phyloP scores from a whole-genome alignment of 257 asterid species.

The Catharanthus roseus region DNA sequence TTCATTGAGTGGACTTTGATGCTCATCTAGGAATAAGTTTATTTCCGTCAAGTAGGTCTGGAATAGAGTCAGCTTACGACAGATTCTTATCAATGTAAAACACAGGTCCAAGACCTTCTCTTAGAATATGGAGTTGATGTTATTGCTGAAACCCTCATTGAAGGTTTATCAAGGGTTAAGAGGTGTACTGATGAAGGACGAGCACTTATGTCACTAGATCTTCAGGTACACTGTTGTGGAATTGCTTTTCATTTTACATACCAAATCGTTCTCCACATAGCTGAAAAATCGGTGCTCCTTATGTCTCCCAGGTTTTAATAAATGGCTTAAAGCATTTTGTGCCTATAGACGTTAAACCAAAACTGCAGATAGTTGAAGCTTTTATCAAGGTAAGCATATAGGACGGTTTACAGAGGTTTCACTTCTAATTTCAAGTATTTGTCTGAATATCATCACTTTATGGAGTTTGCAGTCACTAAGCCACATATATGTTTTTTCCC shows the following conservation, averaged over 20 bases:
- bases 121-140: slow-evolving; percentile 85
- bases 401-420: not conserved
- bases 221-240: slow-evolving; percentile 55
- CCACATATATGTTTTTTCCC: no score
- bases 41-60: not conserved
- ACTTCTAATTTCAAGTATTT: not conserved
- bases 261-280: not conserved
- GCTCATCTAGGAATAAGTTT: not conserved
- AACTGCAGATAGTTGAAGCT: slow-evolving; percentile 77
- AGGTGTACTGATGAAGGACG: slow-evolving; percentile 98
- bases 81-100: slow-evolving; percentile 10
- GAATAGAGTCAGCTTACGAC: slow-evolving; percentile 8
- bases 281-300: not conserved
- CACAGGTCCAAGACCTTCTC: slow-evolving; percentile 83
- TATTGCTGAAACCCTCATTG: slow-evolving; percentile 83
- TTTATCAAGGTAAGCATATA: slow-evolving; percentile 67
- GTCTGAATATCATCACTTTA: not conserved
- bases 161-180: slow-evolving; percentile 91
- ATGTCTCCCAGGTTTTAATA: slow-evolving; percentile 63
- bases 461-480: not conserved
- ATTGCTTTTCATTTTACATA: not conserved
- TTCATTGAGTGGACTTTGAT: not conserved
- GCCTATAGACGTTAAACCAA: slow-evolving; percentile 74
- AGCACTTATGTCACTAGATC: slow-evolving; percentile 98
- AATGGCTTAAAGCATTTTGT: slow-evolving; percentile 93